Conservation (phyloP, 495 filamentous ascomycete species). For the Penicillium riverlandense region DNA sequence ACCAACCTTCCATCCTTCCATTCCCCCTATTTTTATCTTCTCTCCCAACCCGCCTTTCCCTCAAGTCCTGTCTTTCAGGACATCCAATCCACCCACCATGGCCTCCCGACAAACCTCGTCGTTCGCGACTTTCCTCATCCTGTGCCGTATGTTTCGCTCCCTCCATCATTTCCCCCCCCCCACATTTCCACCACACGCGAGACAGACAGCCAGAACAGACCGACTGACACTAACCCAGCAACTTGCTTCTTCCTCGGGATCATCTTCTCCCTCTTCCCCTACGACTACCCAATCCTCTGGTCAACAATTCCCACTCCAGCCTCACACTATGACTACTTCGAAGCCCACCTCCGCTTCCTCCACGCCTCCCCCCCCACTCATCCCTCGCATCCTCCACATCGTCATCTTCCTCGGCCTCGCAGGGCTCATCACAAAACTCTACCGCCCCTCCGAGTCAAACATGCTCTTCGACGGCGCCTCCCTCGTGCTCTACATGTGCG, state of each 20-base stretch:
- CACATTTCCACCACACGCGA: not conserved
- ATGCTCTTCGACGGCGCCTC: conserved; percentile 93
- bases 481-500: conserved; percentile 86
- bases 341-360: conserved; percentile 79
- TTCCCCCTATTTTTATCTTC: conserved; percentile 10
- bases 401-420: conserved; percentile 80
- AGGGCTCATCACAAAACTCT: conserved; percentile 90
- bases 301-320: conserved; percentile 53
- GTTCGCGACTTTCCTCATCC: conserved; percentile 93
- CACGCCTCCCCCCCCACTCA: conserved; percentile 84
- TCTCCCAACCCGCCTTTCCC: conserved; percentile 17
- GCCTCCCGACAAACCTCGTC: conserved; percentile 35
- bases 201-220: conserved; percentile 1
- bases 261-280: conserved; percentile 93
- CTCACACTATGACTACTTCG: conserved; percentile 70
- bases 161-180: conserved; percentile 4
- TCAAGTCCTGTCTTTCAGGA: conserved; percentile 7
- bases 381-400: conserved; percentile 89
- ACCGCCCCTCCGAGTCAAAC: conserved; percentile 85
- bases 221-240: conserved; percentile 40
- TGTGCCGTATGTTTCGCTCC: conserved; percentile 64
- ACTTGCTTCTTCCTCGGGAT: conserved; percentile 96
- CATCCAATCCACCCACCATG: conserved; percentile 17
- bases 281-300: conserved; percentile 98
- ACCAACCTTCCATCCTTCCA: not conserved